Base-by-base conservation (phyloP, 2,329 filamentous ascomycete genomes). In the Penicillium brevicompactum region DNA sequence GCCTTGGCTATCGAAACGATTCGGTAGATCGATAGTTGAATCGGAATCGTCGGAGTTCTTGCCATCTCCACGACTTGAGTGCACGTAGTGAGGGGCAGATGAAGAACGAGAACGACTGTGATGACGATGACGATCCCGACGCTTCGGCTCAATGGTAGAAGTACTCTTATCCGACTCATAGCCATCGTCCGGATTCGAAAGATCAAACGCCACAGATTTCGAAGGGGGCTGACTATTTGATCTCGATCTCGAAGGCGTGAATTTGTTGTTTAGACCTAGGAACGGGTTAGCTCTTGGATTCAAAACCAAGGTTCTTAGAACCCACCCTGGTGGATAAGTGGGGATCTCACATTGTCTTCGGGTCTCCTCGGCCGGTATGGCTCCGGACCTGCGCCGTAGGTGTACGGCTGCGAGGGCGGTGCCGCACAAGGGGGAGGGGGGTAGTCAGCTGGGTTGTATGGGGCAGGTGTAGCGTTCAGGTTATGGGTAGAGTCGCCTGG, bases 261-360 rank as follows among this genome's bases (percentile, higher is more conserved):
- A 59, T 50, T 64, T 69, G 49, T 38, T 64, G 49, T 41, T 64
- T 52, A 53, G 24, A 59, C 46, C 34, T 53, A 16, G 38, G 56
- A 49, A 62, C 16, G 5, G 5, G 27, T 65, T 48, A 64, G 56
- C 27, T 21, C 30, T 44, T 38, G 8, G 8, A n/a, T 54, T 38
- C 49, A 40, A 44, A 48, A 43, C 41, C 37, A 32, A 45, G 51
- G 55, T 60, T 62, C 60, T 56, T 48, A 58, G 59, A 71, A 79
- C 76, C 70, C 76, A 78, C 76, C 76, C 74, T 76, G 68, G 62
- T 68, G 71, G 65, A 67, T 71, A 67, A 68, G 66, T 65, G 67
- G 68, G 60, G 63, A 66, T 66, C 78, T 80, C 77, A 81, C 78
- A 78, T 80, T 80, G 67, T 80, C 78, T 69, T 79, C 77, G 56